These are phyloP conservation scores for Gynochthodes officinalis DNA, from an alignment of 257 asterid genomes.

Conservation along the genomic window DNA sequence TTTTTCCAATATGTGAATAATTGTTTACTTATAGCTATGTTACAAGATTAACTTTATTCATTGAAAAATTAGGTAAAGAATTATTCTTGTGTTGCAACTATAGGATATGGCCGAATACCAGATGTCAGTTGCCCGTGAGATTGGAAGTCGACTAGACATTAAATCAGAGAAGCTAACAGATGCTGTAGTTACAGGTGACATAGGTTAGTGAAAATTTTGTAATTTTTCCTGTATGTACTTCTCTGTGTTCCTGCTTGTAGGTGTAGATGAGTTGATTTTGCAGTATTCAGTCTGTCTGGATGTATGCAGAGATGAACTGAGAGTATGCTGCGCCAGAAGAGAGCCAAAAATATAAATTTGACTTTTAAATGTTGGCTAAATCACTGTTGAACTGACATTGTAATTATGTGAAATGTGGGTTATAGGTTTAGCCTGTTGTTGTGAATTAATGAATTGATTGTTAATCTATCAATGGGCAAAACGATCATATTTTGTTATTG, in stretches of 20 bases:
- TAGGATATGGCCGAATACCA: slow-evolving; percentile 85
- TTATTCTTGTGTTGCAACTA: slow-evolving; percentile 34
- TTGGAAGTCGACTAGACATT: slow-evolving; percentile 74
- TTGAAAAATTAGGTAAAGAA: neutral
- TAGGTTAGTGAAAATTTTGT: slow-evolving; percentile 50
- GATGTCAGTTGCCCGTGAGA: slow-evolving; percentile 78
- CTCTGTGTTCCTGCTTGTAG: slow-evolving; percentile 2
- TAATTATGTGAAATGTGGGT: neutral
- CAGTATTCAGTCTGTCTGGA: neutral
- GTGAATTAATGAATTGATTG: neutral
- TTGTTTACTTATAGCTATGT: neutral
- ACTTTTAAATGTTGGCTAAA: neutral
- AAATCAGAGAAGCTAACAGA: slow-evolving; percentile 80
- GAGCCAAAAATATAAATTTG: neutral
- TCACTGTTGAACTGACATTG: slow-evolving; percentile 1
- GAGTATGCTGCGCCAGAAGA: neutral
- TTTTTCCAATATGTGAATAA: neutral
- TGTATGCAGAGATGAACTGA: neutral
- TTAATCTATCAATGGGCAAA: neutral
- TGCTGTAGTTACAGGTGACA: slow-evolving; percentile 66
- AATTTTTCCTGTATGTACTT: slow-evolving; percentile 6
- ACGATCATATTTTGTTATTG: neutral
- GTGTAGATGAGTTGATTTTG: neutral
- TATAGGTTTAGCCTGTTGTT: neutral
- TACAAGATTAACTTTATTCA: neutral